Conservation (phyloP, 1,284 basidiomycete genomes). For the Rhodotorula sp. region DNA sequence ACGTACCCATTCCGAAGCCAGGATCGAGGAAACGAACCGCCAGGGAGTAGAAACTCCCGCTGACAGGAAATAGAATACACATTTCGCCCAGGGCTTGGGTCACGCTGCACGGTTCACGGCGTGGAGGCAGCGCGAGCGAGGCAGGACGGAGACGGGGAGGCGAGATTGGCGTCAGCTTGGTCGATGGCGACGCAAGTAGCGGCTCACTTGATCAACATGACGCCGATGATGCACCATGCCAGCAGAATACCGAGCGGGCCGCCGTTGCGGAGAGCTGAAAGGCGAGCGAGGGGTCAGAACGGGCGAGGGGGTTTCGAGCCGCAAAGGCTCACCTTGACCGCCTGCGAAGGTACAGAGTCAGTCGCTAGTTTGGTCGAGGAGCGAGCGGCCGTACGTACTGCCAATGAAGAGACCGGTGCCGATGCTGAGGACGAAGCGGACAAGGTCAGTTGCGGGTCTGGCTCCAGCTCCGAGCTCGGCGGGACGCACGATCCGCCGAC, state of each 20-base stretch:
- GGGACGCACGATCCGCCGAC: conserved; percentile 54
- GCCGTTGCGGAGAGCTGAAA: conserved; percentile 49
- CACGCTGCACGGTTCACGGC: conserved; percentile 39
- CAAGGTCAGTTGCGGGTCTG: neutral
- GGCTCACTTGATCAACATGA: conserved; percentile 37
- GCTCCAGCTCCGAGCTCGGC: neutral
- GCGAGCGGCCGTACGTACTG: neutral
- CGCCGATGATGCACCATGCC: conserved; percentile 47
- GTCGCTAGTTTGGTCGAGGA: no score
- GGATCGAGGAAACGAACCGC: conserved; percentile 45
- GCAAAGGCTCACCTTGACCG: conserved; percentile 4
- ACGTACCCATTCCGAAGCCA: conserved; percentile 38
- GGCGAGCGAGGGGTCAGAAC: neutral
- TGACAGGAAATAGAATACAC: conserved; percentile 50
- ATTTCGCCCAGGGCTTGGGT: conserved; percentile 49
- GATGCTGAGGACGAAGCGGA: neutral
- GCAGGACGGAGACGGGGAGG: no score
- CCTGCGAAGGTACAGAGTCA: no score
- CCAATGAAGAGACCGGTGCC: conserved; percentile 48
- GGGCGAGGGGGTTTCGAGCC: no score
- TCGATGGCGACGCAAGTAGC: no score
- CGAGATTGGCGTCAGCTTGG: neutral
- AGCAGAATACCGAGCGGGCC: conserved; percentile 51
- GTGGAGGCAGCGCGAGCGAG: neutral
- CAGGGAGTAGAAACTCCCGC: conserved; percentile 53